Evolutionary conservation across 345 rosid species (phyloP).

Genomic region (Jatropha curcas): DNA sequence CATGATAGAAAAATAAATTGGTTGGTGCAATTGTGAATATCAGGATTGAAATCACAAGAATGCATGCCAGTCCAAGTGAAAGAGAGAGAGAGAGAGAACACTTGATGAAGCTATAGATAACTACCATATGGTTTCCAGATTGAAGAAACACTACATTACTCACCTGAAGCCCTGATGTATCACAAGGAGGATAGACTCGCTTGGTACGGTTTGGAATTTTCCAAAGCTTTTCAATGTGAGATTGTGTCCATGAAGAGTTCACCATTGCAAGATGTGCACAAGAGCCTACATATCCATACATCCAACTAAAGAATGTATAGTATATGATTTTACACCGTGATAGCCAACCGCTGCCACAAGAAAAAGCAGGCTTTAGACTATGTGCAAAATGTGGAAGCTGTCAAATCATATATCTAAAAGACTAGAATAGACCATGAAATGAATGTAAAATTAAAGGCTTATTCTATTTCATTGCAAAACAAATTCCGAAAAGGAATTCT

Average conservation of each 20-base stretch:
- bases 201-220: constrained; percentile 57
- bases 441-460: not conserved
- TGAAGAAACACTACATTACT: constrained; percentile 15
- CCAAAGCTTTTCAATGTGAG: constrained; percentile 88
- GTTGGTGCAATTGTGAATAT: not conserved
- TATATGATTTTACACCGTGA: constrained; percentile 72
- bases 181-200: constrained; percentile 93
- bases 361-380: constrained; percentile 13
- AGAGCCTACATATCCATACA: constrained; percentile 89
- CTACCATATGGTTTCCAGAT: not conserved
- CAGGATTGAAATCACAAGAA: not conserved
- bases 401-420: not conserved
- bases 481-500: not conserved
- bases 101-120: not conserved
- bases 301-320: constrained; percentile 68
- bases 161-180: constrained; percentile 96
- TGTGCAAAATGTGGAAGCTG: not conserved
- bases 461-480: not conserved
- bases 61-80: not conserved
- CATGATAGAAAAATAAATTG: not conserved
- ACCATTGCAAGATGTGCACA: constrained; percentile 87
- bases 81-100: not conserved
- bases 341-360: constrained; percentile 67
- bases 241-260: constrained; percentile 92
- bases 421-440: not conserved